phyloP scores from a whole-genome alignment of 2,329 filamentous ascomycete genomes.

The Scytalidium lignicola region DNA sequence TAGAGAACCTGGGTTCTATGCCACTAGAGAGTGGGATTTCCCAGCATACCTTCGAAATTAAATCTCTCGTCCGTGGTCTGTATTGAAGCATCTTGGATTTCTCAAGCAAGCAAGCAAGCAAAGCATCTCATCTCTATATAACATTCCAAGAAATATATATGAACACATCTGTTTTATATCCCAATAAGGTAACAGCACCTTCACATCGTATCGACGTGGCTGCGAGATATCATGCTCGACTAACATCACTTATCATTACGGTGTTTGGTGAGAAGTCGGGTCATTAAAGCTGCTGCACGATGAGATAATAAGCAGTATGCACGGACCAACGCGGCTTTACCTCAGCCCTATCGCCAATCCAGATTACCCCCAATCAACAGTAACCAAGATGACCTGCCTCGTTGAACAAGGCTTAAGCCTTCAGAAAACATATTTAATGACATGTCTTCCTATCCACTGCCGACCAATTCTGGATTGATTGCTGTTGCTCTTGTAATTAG shows the following conservation, averaged over 20 bases:
- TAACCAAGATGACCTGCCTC: neutral
- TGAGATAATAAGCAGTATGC: neutral
- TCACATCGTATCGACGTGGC: too few species aligned
- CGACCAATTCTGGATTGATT: conserved; percentile 43
- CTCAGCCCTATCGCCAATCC: neutral
- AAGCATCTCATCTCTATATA: neutral
- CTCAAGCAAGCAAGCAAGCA: neutral
- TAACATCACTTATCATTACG: too few species aligned
- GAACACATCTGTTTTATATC: too few species aligned
- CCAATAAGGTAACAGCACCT: too few species aligned
- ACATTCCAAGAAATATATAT: too few species aligned
- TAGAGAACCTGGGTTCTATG: too few species aligned
- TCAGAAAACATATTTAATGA: neutral
- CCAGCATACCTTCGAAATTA: too few species aligned
- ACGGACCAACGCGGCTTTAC: neutral
- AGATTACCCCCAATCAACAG: neutral
- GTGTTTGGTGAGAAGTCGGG: too few species aligned
- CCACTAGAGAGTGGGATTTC: too few species aligned
- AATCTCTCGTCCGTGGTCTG: too few species aligned
- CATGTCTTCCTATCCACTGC: neutral
- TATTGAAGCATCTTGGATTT: neutral
- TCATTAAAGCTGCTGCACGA: neutral
- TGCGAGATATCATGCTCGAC: too few species aligned
- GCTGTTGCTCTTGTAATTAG: conserved; percentile 32
- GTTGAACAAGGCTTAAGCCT: neutral